Evolutionary conservation across 1,284 basidiomycete genomes (phyloP).

Genomic region (Mycena sp.): DNA sequence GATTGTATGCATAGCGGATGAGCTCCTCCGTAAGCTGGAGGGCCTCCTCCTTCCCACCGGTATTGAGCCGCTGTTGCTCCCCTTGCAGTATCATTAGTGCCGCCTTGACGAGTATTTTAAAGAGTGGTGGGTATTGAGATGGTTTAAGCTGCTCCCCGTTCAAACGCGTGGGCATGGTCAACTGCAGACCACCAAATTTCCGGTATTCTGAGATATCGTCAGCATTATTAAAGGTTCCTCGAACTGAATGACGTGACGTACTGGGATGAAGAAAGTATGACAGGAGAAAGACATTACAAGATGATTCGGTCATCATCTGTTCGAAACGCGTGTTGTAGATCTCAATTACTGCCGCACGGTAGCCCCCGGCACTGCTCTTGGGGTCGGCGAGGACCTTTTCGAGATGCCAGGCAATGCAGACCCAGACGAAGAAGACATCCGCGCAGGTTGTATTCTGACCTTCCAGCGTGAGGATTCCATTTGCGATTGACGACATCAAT

Average conservation of each 20-base stretch:
- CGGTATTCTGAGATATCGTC: not conserved
- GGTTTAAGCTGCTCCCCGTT: slow-evolving; percentile 13
- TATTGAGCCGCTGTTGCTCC: slow-evolving; percentile 8
- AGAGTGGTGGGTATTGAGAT: slow-evolving; percentile 23
- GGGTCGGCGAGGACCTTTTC: slow-evolving; percentile 28
- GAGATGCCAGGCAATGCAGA: slow-evolving; percentile 37
- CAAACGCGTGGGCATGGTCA: slow-evolving; percentile 25
- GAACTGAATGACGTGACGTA: too few species aligned
- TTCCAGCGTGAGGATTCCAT: slow-evolving; percentile 35
- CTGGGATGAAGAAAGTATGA: slow-evolving; percentile 36
- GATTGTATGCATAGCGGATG: slow-evolving; percentile 32
- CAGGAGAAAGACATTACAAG: slow-evolving; percentile 34
- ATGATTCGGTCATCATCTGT: slow-evolving; percentile 40
- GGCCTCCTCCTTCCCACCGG: slow-evolving; percentile 1
- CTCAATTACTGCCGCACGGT: slow-evolving; percentile 15
- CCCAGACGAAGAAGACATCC: slow-evolving; percentile 38
- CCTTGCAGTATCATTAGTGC: slow-evolving; percentile 19
- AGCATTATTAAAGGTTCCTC: too few species aligned
- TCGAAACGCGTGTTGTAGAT: slow-evolving; percentile 35
- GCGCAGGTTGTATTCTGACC: slow-evolving; percentile 36
- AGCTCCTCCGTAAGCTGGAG: slow-evolving; percentile 23
- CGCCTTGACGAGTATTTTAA: slow-evolving; percentile 16
- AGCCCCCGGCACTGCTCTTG: not conserved
- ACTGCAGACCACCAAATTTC: slow-evolving; percentile 31
- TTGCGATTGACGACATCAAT: slow-evolving; percentile 28